Evolutionary conservation across 345 rosid species (phyloP), one percentile per base, ranked within the genome.

Genomic region (Anacardium occidentale): DNA sequence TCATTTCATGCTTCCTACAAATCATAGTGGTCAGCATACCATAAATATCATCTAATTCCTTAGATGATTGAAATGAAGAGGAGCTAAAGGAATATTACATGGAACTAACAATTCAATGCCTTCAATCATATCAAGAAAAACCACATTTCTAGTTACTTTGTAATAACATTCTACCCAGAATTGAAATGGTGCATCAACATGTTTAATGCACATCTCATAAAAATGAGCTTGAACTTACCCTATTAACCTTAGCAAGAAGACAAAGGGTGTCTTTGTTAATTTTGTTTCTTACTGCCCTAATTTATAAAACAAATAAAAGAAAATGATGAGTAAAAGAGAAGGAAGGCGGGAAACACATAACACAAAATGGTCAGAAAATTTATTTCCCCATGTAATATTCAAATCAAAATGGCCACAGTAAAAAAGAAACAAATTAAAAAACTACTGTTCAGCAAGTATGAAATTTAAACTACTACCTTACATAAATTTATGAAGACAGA

Each of bases 251-350:
- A 55, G 85, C 85, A 72, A 89, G 91, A 79, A 89, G 90, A 82
- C 90, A 84, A 65, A 89, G 87, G 1, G 82, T 89, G 77, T 83
- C 86, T 73, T 76, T 80, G 77, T 83, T 86, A 69, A 87, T 44
- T 82, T 87, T 89, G 74, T 82, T 72, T 78, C 94, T 89, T 78
- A 87, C 86, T 52, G 91, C 90, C 75, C 91, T 89, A 85, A 77
- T 72, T 74, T 26, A 71, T 64, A 64, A 69, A 66, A 70, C 47
- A 66, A 64, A 26, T 14, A 71, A 71, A 22, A 62, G 14, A 72
- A 44, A 37, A 37, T 5, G 40, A 37, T 3, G 40, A 37, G 22
- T 29, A 64, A 18, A 20, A 62, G 42, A 56, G 59, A 13, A 44
- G 56, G 53, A 20, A 37, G 42, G 42, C 42, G 1, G 42, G 42